Conservation (phyloP, 768 basidiomycete species). For the Phlebiopsis gigantea region DNA sequence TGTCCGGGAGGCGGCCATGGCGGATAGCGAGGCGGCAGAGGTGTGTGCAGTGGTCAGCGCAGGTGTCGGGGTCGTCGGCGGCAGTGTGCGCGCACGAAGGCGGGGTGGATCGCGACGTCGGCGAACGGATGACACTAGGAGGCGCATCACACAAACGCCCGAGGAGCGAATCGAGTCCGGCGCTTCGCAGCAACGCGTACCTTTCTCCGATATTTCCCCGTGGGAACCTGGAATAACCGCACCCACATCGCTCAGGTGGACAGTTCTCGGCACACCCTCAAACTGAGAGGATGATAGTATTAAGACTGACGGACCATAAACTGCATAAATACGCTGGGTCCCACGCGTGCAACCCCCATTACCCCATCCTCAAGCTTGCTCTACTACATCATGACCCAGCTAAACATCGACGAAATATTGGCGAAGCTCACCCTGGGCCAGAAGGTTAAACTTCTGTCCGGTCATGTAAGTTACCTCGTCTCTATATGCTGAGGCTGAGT, state of each 20-base stretch:
- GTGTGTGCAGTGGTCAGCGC: neutral
- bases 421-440: conserved; percentile 32
- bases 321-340: neutral
- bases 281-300: neutral
- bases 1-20: conserved; percentile 12
- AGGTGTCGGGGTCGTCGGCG: neutral
- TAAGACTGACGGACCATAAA: neutral
- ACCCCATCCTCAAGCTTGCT: neutral
- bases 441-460: conserved; percentile 42
- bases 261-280: neutral
- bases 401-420: conserved; percentile 34
- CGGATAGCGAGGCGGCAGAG: conserved; percentile 18
- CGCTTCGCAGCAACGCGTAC: neutral
- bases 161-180: neutral
- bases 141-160: neutral
- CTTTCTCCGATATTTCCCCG: neutral
- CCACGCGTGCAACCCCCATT: neutral
- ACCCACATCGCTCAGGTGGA: neutral
- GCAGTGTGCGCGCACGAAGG: neutral
- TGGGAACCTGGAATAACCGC: neutral
- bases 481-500: neutral
- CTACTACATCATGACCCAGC: conserved; percentile 8
- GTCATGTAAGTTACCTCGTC: conserved; percentile 26
- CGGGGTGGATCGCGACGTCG: conserved; percentile 11
- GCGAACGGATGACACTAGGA: conserved; percentile 3